phyloP scores from a whole-genome alignment of 768 basidiomycete genomes.

The Pisolithus orientalis region DNA sequence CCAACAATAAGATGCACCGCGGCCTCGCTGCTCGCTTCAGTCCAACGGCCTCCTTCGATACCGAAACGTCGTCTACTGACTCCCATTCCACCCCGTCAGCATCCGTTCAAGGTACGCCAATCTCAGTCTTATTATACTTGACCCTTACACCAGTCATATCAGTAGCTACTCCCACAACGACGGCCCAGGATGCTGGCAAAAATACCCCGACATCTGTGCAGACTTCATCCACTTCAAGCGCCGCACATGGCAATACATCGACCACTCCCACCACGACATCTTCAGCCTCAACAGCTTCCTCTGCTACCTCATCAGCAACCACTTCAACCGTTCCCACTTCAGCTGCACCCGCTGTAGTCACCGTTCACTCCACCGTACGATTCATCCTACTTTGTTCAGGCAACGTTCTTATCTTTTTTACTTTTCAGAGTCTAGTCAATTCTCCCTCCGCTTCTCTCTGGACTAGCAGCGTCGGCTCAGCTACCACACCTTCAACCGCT shows the following conservation, averaged over 20 bases:
- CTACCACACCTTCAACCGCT: conserved; percentile 2
- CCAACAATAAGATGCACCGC: conserved; percentile 3
- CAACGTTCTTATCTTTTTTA: not conserved
- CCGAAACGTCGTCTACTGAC: not conserved
- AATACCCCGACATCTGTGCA: too few species aligned
- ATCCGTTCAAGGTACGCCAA: too few species aligned
- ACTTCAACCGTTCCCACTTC: conserved; percentile 3
- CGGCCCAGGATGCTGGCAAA: too few species aligned
- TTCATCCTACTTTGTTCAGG: not conserved
- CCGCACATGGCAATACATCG: not conserved
- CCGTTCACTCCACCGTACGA: not conserved
- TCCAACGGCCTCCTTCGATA: not conserved
- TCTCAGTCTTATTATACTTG: too few species aligned
- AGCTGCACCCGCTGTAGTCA: conserved; percentile 3
- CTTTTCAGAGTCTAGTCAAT: not conserved
- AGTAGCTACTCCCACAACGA: too few species aligned
- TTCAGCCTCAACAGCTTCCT: conserved; percentile 2
- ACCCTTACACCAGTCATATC: too few species aligned
- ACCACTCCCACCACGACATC: not conserved
- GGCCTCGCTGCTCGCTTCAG: conserved; percentile 8
- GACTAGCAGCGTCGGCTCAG: not conserved
- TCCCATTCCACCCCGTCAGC: conserved; percentile 11
- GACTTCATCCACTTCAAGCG: too few species aligned
- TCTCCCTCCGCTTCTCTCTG: not conserved
- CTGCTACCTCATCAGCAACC: conserved; percentile 10